Percentiles rank a stretch among this genome's conserved stretches.
These are phyloP conservation scores for Malus fusca DNA, from an alignment of 306 rosid species.

Conservation along the genomic window DNA sequence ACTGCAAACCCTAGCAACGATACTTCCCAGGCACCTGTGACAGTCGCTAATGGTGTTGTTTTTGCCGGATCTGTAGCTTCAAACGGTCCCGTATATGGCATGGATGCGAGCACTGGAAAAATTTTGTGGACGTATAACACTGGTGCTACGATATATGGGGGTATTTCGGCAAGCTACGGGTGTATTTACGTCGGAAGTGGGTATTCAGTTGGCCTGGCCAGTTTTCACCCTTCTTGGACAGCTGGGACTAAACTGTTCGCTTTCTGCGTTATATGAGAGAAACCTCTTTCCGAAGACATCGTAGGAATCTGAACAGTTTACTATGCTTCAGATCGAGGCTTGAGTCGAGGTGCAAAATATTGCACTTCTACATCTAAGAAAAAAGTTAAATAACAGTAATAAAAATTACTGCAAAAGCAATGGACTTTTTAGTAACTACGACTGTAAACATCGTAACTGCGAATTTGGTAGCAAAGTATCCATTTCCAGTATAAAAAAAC, in stretches of 20 bases:
- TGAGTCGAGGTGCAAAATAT: not conserved
- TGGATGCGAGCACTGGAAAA: conserved; percentile 19
- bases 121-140: conserved; percentile 27
- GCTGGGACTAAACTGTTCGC: conserved; percentile 28
- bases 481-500: not conserved
- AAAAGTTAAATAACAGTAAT: not conserved
- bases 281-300: not conserved
- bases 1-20: conserved; percentile 33
- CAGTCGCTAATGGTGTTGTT: conserved; percentile 25
- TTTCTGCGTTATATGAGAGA: conserved; percentile 15
- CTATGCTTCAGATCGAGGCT: not conserved
- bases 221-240: conserved; percentile 38
- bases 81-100: conserved; percentile 27
- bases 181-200: conserved; percentile 27
- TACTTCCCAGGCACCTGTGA: conserved; percentile 24
- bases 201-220: conserved; percentile 20
- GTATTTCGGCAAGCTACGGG: conserved; percentile 19
- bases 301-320: too few species aligned
- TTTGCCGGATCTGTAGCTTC: conserved; percentile 37
- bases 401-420: not conserved
- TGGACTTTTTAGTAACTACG: not conserved
- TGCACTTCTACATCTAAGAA: not conserved
- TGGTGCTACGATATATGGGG: conserved; percentile 22
- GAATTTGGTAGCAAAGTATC: not conserved
- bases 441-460: not conserved